Evolutionary conservation across 495 filamentous ascomycete genomes (phyloP), one percentile per base, ranked within the genome.

Genomic region (Penicillium nucicola): DNA sequence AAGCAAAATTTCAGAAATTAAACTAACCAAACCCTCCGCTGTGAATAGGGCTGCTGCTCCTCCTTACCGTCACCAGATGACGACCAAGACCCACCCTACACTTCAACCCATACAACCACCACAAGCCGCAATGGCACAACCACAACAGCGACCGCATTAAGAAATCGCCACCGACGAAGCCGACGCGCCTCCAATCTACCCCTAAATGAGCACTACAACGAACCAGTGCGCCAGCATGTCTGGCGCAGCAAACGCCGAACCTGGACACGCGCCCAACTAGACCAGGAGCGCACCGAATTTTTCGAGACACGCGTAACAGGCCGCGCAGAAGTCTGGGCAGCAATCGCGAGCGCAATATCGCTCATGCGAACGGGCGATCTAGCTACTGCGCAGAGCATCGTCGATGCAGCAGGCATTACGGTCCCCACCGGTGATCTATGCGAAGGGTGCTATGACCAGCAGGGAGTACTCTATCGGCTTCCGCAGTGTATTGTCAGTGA

Each of bases 251-350:
- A 79, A 52, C 70, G 67, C 8, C 75, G 70, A 14, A 43, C 59
- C 10, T 85, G 84, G 82, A 82, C 73, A 1, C 74, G 75, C 18
- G 50, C 55, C 5, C 64, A 78, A 37, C 65, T 83, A 2, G 66
- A 75, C 39, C 71, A 62, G 25, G 78, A 79, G 48, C 72, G 80
- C 23, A 64, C 66, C 19, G 88, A 88, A 49, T 93, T 90, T 70
- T 93, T 89, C 55, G 87, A 91, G 46, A 97, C 92, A 3, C 72
- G 88, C 28, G 88, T 93, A 3, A 85, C 85, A 5, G 90, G 90
- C 9, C 77, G 81, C 5, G 52, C 77, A 12, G 89, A 95, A 57
- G 75, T 92, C 34, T 97, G 92, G 92, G 79, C 77, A 33, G 86
- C 89, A 1, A 52, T 96, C 10, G 77, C 77, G 22, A 69, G 81